Conservation (phyloP, 768 basidiomycete genomes). For the Gymnopilus junonius region DNA sequence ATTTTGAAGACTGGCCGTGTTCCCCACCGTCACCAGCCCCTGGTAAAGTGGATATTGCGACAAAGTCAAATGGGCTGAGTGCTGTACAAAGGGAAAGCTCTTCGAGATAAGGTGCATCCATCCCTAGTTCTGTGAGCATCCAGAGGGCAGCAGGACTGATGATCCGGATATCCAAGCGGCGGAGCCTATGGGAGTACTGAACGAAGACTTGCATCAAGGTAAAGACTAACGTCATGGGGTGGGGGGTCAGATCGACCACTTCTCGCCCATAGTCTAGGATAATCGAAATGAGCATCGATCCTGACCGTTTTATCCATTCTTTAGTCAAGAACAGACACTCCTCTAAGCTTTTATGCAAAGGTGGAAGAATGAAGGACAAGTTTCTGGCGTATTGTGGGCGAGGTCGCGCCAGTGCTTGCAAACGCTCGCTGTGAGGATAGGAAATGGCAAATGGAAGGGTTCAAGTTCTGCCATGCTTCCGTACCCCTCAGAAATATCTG, state of each 20-base stretch:
- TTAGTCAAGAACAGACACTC: slow-evolving; percentile 12
- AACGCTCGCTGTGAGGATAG: background rate
- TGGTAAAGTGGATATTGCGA: background rate
- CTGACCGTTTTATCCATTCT: slow-evolving; percentile 22
- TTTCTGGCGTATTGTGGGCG: background rate
- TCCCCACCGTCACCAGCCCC: background rate
- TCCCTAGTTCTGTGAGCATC: background rate
- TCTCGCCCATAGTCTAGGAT: slow-evolving; percentile 13
- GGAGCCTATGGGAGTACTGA: slow-evolving; percentile 9
- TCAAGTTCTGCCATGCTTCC: slow-evolving; percentile 6
- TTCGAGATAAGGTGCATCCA: slow-evolving; percentile 10
- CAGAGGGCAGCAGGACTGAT: background rate
- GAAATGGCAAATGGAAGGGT: slow-evolving; percentile 1
- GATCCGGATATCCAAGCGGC: slow-evolving; percentile 16
- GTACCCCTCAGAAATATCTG: slow-evolving; percentile 15
- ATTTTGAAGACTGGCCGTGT: background rate
- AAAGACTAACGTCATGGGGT: too few species aligned
- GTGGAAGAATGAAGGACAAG: slow-evolving; percentile 10
- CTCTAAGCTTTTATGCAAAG: background rate
- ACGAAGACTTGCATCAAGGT: background rate
- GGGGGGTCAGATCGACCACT: background rate
- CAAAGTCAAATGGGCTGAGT: background rate
- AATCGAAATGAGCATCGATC: slow-evolving; percentile 14
- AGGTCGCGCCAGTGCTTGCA: slow-evolving; percentile 7
- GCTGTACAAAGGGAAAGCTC: slow-evolving; percentile 19